Evolutionary conservation across 225 moss, liverwort and hornwort species (phyloP).

Genomic region (Marchantia paleacea): DNA sequence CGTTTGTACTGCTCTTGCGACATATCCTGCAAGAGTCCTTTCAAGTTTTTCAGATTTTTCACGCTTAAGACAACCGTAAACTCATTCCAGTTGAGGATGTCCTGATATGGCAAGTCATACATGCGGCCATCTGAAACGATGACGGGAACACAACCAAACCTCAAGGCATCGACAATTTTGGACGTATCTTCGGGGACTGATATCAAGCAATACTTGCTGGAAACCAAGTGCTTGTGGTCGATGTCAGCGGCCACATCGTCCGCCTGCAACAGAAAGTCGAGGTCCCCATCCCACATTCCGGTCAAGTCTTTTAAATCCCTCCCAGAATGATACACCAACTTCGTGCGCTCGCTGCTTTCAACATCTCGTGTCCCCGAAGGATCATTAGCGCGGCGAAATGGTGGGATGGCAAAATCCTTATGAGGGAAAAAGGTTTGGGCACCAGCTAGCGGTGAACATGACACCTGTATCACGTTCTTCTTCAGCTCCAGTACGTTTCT

Average conservation of each 20-base stretch:
- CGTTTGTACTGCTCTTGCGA: conserved; percentile 40
- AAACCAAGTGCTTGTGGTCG: conserved; percentile 39
- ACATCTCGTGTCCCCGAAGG: neutral
- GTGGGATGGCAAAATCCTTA: conserved; percentile 71
- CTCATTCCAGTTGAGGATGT: conserved; percentile 62
- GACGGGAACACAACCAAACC: conserved; percentile 76
- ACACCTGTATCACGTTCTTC: conserved; percentile 69
- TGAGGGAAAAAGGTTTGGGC: conserved; percentile 69
- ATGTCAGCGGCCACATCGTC: conserved; percentile 33
- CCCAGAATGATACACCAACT: conserved; percentile 51
- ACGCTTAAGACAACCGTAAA: conserved; percentile 51
- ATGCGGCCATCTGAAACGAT: conserved; percentile 52
- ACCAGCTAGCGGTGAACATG: conserved; percentile 57
- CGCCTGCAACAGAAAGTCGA: conserved; percentile 41
- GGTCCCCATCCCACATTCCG: conserved; percentile 43
- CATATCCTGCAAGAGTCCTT: conserved; percentile 31
- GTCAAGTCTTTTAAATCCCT: conserved; percentile 8
- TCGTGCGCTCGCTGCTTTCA: conserved; percentile 28
- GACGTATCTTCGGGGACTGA: conserved; percentile 45
- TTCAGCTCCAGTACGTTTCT: conserved; percentile 70
- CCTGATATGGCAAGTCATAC: conserved; percentile 77
- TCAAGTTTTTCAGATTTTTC: conserved; percentile 45
- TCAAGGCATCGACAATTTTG: conserved; percentile 51
- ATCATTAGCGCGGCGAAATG: conserved; percentile 25
- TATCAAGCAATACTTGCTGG: conserved; percentile 67